These are phyloP conservation scores for Colletotrichum eleusines DNA, from an alignment of 2,329 filamentous ascomycete genomes.

Conservation along the genomic window DNA sequence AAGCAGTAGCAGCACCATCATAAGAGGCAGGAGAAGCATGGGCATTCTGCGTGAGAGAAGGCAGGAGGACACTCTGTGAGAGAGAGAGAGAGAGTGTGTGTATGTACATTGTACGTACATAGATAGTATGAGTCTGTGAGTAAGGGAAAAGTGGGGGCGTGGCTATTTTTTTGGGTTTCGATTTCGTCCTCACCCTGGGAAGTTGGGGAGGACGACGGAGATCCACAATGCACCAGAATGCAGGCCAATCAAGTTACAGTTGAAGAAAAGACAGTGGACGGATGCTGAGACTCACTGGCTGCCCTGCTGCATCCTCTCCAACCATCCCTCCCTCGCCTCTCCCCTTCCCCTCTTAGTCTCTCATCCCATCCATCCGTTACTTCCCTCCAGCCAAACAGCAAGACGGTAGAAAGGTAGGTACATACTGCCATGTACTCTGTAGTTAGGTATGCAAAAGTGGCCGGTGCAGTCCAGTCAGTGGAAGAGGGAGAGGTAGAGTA, in stretches of 20 bases:
- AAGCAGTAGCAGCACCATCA: not conserved
- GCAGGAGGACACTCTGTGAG: not conserved
- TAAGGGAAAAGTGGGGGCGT: slow-evolving; percentile 12
- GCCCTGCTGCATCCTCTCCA: slow-evolving; percentile 32
- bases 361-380: not conserved
- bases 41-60: slow-evolving; percentile 4
- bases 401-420: not conserved
- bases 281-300: slow-evolving; percentile 41
- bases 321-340: not conserved
- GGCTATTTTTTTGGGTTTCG: slow-evolving; percentile 26
- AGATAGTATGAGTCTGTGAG: slow-evolving; percentile 16
- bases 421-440: not conserved
- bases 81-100: not conserved
- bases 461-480: slow-evolving; percentile 7
- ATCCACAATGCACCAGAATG: not conserved
- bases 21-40: slow-evolving; percentile 14
- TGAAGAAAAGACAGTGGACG: slow-evolving; percentile 33
- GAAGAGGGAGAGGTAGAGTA: not conserved
- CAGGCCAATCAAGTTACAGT: slow-evolving; percentile 18
- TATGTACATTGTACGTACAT: too few species aligned
- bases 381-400: slow-evolving; percentile 1
- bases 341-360: not conserved
- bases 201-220: slow-evolving; percentile 9
- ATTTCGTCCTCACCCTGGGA: slow-evolving; percentile 21
- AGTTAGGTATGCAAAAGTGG: not conserved